Conservation (phyloP, 23 red algal species). For the Gracilaria domingensis region DNA sequence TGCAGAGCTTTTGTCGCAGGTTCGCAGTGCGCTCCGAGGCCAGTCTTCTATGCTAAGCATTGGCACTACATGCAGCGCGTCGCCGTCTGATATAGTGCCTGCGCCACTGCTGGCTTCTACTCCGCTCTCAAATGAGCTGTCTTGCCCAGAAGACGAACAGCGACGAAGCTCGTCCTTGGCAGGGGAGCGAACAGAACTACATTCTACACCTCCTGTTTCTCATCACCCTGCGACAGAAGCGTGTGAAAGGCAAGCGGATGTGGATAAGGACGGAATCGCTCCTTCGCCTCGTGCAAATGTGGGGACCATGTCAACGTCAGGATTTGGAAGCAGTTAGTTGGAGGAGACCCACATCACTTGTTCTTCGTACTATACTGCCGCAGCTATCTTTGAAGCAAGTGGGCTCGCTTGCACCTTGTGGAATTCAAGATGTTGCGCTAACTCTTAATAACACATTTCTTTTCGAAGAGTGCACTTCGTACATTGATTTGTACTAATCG, state of each 20-base stretch:
- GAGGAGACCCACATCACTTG: neutral
- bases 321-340: neutral
- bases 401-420: neutral
- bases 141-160: neutral
- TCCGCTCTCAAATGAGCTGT: neutral
- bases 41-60: slow-evolving; percentile 43
- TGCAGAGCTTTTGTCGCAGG: slow-evolving; percentile 32
- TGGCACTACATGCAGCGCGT: neutral
- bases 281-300: neutral
- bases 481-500: neutral
- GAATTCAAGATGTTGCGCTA: neutral
- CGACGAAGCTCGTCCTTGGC: neutral
- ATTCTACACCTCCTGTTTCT: neutral
- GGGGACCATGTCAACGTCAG: neutral
- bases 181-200: neutral
- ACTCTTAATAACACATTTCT: slow-evolving; percentile 1
- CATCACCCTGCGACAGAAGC: neutral
- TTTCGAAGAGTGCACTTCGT: neutral
- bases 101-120: neutral
- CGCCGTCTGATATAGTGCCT: neutral
- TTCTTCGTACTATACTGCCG: neutral
- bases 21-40: slow-evolving; percentile 34
- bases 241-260: neutral
- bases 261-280: neutral
- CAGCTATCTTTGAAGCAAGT: neutral